Evolutionary conservation across 306 rosid species (phyloP).

Genomic region (Prunus fruticosa): DNA sequence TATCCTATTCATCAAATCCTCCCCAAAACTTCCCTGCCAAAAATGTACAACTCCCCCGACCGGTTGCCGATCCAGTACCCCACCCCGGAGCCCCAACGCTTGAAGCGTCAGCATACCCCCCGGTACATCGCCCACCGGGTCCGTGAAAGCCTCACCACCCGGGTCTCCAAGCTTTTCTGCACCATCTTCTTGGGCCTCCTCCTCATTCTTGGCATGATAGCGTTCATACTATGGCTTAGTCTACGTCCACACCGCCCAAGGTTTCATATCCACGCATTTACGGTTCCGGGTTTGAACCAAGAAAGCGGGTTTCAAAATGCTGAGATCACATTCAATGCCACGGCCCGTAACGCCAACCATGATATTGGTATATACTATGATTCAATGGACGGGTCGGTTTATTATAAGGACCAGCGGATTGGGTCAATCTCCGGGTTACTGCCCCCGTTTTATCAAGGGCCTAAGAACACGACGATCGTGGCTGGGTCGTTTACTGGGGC

Average conservation of each 20-base stretch:
- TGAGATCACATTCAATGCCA: slow-evolving; percentile 35
- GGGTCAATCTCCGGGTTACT: slow-evolving; percentile 47
- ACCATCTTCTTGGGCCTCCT: slow-evolving; percentile 58
- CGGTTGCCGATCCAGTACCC: slow-evolving; percentile 38
- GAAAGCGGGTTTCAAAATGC: slow-evolving; percentile 46
- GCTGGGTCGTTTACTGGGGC: slow-evolving; percentile 43
- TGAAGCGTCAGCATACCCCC: slow-evolving; percentile 58
- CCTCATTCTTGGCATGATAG: slow-evolving; percentile 44
- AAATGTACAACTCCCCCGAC: slow-evolving; percentile 33
- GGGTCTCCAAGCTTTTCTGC: slow-evolving; percentile 65
- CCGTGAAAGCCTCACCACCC: slow-evolving; percentile 72
- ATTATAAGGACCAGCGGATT: slow-evolving; percentile 53
- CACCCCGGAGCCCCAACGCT: slow-evolving; percentile 25
- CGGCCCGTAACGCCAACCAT: slow-evolving; percentile 75
- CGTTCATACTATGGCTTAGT: slow-evolving; percentile 80
- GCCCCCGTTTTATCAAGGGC: slow-evolving; percentile 51
- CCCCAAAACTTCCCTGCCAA: neutral
- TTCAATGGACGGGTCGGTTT: slow-evolving; percentile 50
- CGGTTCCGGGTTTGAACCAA: slow-evolving; percentile 54
- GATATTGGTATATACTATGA: slow-evolving; percentile 60
- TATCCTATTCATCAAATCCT: slow-evolving; percentile 12
- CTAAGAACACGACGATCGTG: slow-evolving; percentile 56
- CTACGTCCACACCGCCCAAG: slow-evolving; percentile 91
- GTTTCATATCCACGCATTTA: slow-evolving; percentile 53
- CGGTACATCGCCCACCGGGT: slow-evolving; percentile 69